Evolutionary conservation across 106 monocot species (phyloP).

Genomic region (Dendrobium huoshanense): DNA sequence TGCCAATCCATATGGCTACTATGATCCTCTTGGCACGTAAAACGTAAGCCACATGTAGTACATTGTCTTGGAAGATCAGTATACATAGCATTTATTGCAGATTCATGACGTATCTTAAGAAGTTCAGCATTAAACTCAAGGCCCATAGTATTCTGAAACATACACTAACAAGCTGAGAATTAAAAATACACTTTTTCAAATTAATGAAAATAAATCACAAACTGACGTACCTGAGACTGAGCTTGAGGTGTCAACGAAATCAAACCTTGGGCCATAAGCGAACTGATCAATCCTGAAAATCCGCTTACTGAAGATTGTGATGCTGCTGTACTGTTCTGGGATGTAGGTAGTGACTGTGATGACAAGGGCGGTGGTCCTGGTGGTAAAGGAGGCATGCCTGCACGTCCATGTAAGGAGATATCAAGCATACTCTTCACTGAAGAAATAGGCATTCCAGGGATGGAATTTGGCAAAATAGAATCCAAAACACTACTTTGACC

Average conservation of each 20-base stretch:
- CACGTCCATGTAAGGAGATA: constrained; percentile 22
- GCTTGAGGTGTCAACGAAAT: constrained; percentile 51
- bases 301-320: constrained; percentile 34
- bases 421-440: constrained; percentile 6
- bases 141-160: constrained; percentile 54
- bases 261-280: constrained; percentile 79
- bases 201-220: neutral
- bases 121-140: constrained; percentile 75
- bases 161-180: neutral
- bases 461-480: constrained; percentile 22
- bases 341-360: constrained; percentile 22
- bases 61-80: constrained; percentile 79
- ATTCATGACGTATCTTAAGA: constrained; percentile 79
- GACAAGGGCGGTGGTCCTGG: constrained; percentile 53
- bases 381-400: constrained; percentile 52
- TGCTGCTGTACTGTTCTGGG: constrained; percentile 23
- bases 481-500: constrained; percentile 14
- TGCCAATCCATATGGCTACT: constrained; percentile 99
- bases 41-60: constrained; percentile 87
- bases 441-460: constrained; percentile 21
- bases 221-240: constrained; percentile 46
- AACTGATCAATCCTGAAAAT: constrained; percentile 67
- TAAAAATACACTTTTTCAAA: constrained; percentile 1
- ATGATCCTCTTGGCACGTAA: constrained; percentile 87
- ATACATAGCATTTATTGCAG: constrained; percentile 75